Base-by-base conservation (phyloP, 169 alveolate genomes). In the Plasmodium gonderi region DNA sequence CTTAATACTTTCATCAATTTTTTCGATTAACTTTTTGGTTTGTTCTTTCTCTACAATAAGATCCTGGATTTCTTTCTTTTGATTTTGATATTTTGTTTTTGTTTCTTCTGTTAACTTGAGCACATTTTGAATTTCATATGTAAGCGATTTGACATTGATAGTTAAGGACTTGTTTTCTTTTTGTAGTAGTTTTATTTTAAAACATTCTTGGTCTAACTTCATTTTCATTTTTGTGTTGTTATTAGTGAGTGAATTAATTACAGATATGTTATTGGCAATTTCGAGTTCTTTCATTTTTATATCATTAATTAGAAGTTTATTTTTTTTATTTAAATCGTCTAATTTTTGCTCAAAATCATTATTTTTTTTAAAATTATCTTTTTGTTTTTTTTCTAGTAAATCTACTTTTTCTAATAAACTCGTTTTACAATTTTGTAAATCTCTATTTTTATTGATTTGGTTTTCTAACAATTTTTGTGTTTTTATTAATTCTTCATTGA, bases 181-280 rank as follows among this genome's bases (percentile, higher is more conserved):
- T 60, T 83, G 83, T 40, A 83, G 11, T 31, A 69, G 51, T 83
- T 83, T 83, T 17, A 69, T 72, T 72, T 83, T 83, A 76, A 49
- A 83, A 76, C 64, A 83, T 69, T 83, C 92, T 60, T 83, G 92
- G 77, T 83, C 92, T 83, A 83, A 42, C 42, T 83, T 83, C 33
- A 83, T 76, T 49, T 83, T 83, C 78, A 83, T 83, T 31, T 83
- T 83, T 8, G 83, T 38, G 20, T 83, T 83, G 3, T 42, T 64
- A 83, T 38, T 69, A 51, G 69, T 83, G 20, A 83, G 76, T 26
- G 36, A 54, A 23, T 69, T 83, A 45, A 83, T 83, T 26, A 83
- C 31, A 17, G 64, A 17, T n/a, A 29, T 69, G 45, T 83, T 68
- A 36, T 68, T 47, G 14, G 76, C 45, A 72, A 83, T 69, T 69